Evolutionary conservation across 352 stramenopile species (phyloP).

Genomic region (Globisporangium nunn): DNA sequence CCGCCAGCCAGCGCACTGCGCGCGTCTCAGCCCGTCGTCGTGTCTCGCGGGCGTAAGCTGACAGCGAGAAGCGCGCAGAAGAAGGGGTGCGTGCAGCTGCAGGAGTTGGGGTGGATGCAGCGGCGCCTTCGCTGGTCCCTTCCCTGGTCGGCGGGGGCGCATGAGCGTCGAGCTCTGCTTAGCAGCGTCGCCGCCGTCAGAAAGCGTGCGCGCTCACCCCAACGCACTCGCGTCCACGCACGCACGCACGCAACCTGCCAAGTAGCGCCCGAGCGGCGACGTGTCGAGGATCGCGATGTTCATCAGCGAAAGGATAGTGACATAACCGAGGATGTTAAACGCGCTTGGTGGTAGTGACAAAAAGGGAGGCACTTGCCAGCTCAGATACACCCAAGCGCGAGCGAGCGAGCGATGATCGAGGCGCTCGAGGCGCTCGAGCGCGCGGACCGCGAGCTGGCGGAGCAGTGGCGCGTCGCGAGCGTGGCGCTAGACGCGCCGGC

Average conservation of each 20-base stretch:
- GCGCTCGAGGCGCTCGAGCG: conserved; percentile 18
- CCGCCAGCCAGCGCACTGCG: neutral
- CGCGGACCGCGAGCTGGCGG: conserved; percentile 36
- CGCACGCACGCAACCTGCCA: conserved; percentile 23
- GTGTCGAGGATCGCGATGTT: conserved; percentile 29
- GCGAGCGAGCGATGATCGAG: conserved; percentile 22
- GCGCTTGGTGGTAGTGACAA: neutral
- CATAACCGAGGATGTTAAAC: neutral
- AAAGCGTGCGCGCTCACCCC: too few species aligned
- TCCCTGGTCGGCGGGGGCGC: neutral
- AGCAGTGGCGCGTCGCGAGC: conserved; percentile 34
- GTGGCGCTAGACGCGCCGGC: conserved; percentile 26
- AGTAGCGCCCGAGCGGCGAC: conserved; percentile 54
- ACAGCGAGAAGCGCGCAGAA: neutral
- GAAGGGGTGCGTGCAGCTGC: neutral
- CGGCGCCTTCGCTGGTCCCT: neutral
- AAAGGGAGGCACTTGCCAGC: neutral
- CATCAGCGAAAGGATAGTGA: conserved; percentile 13
- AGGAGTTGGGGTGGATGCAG: neutral
- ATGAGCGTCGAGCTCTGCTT: neutral
- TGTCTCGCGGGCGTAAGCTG: neutral
- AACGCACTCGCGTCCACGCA: too few species aligned
- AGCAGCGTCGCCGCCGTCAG: neutral
- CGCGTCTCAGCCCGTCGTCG: neutral
- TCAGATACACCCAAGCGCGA: too few species aligned